Conservation (phyloP, 2,329 filamentous ascomycete genomes). For the Amphichorda felina region DNA sequence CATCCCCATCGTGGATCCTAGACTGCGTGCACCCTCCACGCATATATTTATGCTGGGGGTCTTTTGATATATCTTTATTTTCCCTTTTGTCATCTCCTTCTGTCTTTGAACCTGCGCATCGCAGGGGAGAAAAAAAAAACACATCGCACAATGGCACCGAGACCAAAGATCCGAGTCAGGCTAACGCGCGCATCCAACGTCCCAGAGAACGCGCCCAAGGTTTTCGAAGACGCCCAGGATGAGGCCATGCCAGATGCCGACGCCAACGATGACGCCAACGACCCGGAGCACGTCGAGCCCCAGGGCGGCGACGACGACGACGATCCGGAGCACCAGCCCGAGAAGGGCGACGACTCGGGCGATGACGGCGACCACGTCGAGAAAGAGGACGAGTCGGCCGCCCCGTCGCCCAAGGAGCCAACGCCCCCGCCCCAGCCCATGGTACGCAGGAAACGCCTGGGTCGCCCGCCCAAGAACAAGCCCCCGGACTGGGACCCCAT, state of each 20-base stretch:
- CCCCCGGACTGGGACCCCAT: slow-evolving; percentile 67
- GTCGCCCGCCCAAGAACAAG: slow-evolving; percentile 74
- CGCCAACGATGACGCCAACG: slow-evolving; percentile 18
- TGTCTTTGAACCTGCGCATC: too few relatives aligned
- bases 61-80: too few relatives aligned
- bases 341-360: slow-evolving; percentile 29
- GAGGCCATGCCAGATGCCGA: slow-evolving; percentile 23
- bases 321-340: slow-evolving; percentile 36
- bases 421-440: slow-evolving; percentile 47
- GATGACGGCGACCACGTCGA: slow-evolving; percentile 23
- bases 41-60: too few relatives aligned
- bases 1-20: too few relatives aligned
- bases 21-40: too few relatives aligned
- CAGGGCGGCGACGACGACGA: slow-evolving; percentile 31
- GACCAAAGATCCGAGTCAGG: slow-evolving; percentile 14
- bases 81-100: too few relatives aligned
- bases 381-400: slow-evolving; percentile 27
- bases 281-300: slow-evolving; percentile 32
- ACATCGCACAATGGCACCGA: neutral
- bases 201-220: slow-evolving; percentile 28
- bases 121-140: too few relatives aligned
- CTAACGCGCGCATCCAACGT: slow-evolving; percentile 17
- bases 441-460: slow-evolving; percentile 66
- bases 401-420: slow-evolving; percentile 33
- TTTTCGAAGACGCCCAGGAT: slow-evolving; percentile 28